Evolutionary conservation across 2,329 filamentous ascomycete genomes (phyloP), one percentile per base, ranked within the genome.

Genomic region (Ploettnerulaceae sp.): DNA sequence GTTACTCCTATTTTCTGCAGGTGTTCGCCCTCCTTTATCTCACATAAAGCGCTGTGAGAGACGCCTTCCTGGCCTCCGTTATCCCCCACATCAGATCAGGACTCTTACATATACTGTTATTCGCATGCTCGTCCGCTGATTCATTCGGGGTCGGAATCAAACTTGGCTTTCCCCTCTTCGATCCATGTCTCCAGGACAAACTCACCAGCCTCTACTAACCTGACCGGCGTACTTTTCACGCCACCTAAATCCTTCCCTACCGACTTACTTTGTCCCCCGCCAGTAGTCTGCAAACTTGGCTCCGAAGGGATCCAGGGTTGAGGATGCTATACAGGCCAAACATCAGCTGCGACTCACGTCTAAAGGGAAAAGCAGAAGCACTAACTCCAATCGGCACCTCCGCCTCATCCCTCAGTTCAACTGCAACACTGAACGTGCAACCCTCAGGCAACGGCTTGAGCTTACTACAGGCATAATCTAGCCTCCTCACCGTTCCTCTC

Each of bases 381-480:
- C 75, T 60, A 64, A 81, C 78, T 44, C 72, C 73, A 51, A 82
- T 78, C 0, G 79, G 81, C 7, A 36, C 32, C 15, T 20, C 41
- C 0, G 71, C 72, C 31, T 81, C 72, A 17, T 84, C 77, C 29
- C 76, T 77, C 53, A 90, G 63, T 65, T 91, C 86, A 31, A 91
- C 75, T 0, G 82, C 83, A n/a, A 91, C 65, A 0, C 84, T 87
- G 64, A 86, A 91, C 0, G 83, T 85, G 63, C 84, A 89, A 1
- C 76, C 75, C 1, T 72, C 66, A 0, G 85, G 84, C 17, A 89
- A 62, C 0, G 72, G 65, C 0, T 65, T 67, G 52, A 88, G 70
- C 45, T 69, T 73, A 50, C 80, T 73, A 7, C 73, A 78, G 3
- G 77, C 74, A 48, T 79, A 75, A 0, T 79, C 75, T 11, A 91